Evolutionary conservation across 495 filamentous ascomycete species (phyloP), one percentile per base, ranked within the genome.

Genomic region (Umbilicaria muhlenbergii): DNA sequence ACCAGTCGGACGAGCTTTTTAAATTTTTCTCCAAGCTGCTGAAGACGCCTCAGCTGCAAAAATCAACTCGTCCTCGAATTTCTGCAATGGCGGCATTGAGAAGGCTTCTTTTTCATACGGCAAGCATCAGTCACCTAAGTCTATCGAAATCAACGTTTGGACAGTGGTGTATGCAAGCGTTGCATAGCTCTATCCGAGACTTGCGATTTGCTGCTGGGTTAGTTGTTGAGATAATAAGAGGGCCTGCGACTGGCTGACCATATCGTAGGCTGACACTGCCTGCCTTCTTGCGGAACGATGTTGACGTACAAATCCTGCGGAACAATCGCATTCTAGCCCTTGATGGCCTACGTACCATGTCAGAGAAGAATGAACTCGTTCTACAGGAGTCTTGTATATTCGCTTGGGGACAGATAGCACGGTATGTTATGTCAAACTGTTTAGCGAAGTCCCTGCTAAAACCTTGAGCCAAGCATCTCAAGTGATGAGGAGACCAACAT

Each of bases 351-450:
- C 76, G 74, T 40, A 72, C 61, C 3, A 64, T 91, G 3, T 82
- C 82, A 0, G 77, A 83, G 10, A 75, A 72, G 42, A 69, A 76
- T 28, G 65, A 71, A 7, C 60, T 71, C 5, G 63, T 74, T 41
- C 55, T 84, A 14, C 80, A 87, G 45, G 91, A 96, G 56, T 85
- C 86, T 13, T 81, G 81, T 47, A 78, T 98, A 34, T 58, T 91
- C 49, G 83, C 86, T 14, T 82, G 87, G 68, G 83, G 80, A 35
- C 79, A 83, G 51, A 71, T 94, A 41, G 87, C 81, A 49, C 72
- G 69, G 71, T 80, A 66, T 50, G 58, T 50, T 31, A 2, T 31
- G 13, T 36, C 32, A 33, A 44, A 34, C 24, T n/a, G 19, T 12
- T 11, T 18, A 32, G 47, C 43, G 32, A 13, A 36, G 15, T 36